Conservation (phyloP, 1,284 basidiomycete species). For the Macrocystidia cucumis region DNA sequence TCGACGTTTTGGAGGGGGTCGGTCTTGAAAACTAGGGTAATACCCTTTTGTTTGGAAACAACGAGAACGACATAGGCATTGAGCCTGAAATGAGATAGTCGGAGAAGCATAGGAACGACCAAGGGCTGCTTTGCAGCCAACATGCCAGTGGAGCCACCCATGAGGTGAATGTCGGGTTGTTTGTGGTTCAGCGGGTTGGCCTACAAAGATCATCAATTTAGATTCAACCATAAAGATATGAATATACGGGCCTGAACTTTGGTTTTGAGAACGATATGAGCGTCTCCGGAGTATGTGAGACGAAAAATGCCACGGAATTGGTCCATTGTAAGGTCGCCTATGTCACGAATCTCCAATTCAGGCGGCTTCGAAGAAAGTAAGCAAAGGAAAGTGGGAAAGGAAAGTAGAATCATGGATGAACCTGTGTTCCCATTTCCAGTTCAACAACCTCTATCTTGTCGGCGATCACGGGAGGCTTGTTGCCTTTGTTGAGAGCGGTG, state of each 20-base stretch:
- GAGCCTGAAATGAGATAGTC: conserved; percentile 91
- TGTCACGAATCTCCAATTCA: conserved; percentile 95
- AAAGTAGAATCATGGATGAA: conserved; percentile 29
- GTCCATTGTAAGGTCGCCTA: conserved; percentile 93
- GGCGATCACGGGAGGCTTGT: conserved; percentile 96
- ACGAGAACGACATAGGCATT: conserved; percentile 97
- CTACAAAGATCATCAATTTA: conserved; percentile 28
- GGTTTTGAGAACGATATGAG: conserved; percentile 91
- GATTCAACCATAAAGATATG: not conserved
- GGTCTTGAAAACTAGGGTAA: conserved; percentile 99
- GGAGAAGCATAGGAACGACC: conserved; percentile 96
- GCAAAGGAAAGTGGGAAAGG: not conserved
- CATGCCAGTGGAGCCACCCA: conserved; percentile 73
- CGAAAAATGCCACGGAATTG: conserved; percentile 98
- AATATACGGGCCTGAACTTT: conserved; percentile 77
- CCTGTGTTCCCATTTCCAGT: conserved; percentile 96
- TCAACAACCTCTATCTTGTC: conserved; percentile 97
- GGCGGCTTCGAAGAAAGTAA: conserved; percentile 61
- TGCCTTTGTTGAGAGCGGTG: conserved; percentile 93
- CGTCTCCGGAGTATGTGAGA: conserved; percentile 93
- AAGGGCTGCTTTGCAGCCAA: conserved; percentile 89
- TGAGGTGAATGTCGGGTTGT: conserved; percentile 73
- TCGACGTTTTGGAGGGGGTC: conserved; percentile 98
- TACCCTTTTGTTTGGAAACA: conserved; percentile 94
- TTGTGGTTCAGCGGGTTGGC: conserved; percentile 95